phyloP scores from a whole-genome alignment of 202 grass and related monocot species.

The Elaeis oleifera region DNA sequence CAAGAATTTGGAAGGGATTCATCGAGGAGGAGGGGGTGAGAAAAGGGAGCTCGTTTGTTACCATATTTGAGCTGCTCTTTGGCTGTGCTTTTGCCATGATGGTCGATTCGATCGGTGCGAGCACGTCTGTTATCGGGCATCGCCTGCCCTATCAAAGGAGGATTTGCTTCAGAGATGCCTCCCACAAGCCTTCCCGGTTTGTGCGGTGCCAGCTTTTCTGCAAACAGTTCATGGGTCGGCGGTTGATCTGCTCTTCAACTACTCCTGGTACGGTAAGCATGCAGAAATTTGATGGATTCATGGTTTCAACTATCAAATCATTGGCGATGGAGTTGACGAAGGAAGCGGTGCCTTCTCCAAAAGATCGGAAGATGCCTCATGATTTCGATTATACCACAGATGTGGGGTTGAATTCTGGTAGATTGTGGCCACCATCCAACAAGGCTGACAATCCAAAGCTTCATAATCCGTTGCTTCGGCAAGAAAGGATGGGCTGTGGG shows the following conservation, averaged over 20 bases:
- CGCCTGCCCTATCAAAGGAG: constrained; percentile 51
- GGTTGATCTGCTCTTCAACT: constrained; percentile 27
- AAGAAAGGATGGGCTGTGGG: constrained; percentile 87
- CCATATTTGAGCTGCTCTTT: neutral
- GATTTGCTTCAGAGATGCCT: constrained; percentile 19
- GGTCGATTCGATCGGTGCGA: constrained; percentile 64
- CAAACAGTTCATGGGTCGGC: constrained; percentile 33
- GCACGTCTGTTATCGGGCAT: constrained; percentile 53
- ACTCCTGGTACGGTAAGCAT: constrained; percentile 20
- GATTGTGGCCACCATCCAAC: constrained; percentile 64
- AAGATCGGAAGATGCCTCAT: constrained; percentile 40
- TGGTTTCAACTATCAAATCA: constrained; percentile 41
- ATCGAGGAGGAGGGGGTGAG: constrained; percentile 6
- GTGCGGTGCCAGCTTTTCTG: constrained; percentile 30
- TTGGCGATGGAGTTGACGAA: constrained; percentile 52
- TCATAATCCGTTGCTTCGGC: constrained; percentile 70
- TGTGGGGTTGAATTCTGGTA: constrained; percentile 22
- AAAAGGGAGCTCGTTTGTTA: constrained; percentile 1
- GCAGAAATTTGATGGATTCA: constrained; percentile 24
- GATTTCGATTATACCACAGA: constrained; percentile 30
- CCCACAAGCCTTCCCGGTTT: constrained; percentile 20
- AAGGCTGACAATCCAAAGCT: constrained; percentile 63
- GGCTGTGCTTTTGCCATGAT: neutral
- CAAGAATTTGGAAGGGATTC: neutral
- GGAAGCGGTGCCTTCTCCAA: constrained; percentile 36